Percentiles rank a stretch among this genome's conserved stretches.
Conservation (phyloP, 2,329 filamentous ascomycete species). For the Ambrosiella beaveri region DNA sequence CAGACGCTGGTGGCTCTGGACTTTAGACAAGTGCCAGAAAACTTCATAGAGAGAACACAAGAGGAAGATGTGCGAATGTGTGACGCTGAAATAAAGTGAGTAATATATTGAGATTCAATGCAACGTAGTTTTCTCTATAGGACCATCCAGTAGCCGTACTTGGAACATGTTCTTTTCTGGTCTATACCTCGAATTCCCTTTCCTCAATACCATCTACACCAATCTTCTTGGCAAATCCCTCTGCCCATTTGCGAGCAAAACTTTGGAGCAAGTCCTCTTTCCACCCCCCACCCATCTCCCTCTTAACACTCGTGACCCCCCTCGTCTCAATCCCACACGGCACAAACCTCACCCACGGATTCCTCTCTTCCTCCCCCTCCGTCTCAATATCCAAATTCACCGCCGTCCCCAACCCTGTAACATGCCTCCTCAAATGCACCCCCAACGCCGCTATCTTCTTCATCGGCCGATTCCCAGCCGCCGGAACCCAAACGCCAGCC, state of each 20-base stretch:
- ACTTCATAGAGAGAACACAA: neutral
- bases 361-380: conserved; percentile 21
- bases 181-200: neutral
- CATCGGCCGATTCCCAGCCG: conserved; percentile 16
- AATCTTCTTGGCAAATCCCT: conserved; percentile 8
- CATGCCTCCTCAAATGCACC: conserved; percentile 72
- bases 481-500: conserved; percentile 64
- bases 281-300: conserved; percentile 24
- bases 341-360: conserved; percentile 56
- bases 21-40: conserved; percentile 38
- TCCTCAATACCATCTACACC: conserved; percentile 1
- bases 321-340: conserved; percentile 75
- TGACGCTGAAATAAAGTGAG: neutral
- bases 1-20: conserved; percentile 60
- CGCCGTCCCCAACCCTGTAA: conserved; percentile 71
- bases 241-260: conserved; percentile 7
- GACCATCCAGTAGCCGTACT: no score
- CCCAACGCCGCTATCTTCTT: conserved; percentile 79
- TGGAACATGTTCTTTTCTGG: neutral
- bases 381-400: conserved; percentile 54
- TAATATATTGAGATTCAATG: neutral
- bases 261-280: neutral
- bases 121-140: no score
- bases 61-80: neutral
- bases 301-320: conserved; percentile 55